These are phyloP conservation scores for Camellia japonica DNA, from an alignment of 148 eudicot species.

Conservation along the genomic window DNA sequence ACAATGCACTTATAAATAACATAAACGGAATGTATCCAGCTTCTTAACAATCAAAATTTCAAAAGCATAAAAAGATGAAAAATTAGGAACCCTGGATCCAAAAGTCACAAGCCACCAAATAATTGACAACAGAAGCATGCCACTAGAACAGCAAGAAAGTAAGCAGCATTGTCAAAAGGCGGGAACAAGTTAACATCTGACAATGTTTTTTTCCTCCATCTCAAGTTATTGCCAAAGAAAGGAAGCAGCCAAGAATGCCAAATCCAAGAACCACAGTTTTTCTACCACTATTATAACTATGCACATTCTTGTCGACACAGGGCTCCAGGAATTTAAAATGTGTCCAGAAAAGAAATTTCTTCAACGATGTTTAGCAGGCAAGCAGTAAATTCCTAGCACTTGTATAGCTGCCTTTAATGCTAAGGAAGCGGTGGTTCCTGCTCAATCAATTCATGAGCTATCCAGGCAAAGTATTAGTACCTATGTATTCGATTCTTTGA, in stretches of 20 bases:
- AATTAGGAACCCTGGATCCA: slow-evolving; percentile 1
- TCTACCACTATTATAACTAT: background rate
- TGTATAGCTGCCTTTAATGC: background rate
- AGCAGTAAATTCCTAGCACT: background rate
- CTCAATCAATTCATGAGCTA: background rate
- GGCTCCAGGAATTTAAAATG: background rate
- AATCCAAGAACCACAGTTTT: background rate
- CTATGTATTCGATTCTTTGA: no score
- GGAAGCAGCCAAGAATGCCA: background rate
- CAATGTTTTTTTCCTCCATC: background rate
- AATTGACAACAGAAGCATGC: background rate
- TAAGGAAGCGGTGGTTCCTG: background rate
- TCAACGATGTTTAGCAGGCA: background rate
- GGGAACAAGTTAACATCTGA: background rate
- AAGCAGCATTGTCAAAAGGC: background rate
- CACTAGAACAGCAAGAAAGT: background rate
- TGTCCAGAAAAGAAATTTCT: background rate
- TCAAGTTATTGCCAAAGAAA: background rate
- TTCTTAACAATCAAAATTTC: background rate
- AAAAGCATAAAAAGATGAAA: background rate
- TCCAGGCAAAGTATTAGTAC: background rate
- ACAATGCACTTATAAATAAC: background rate
- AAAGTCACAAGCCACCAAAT: background rate
- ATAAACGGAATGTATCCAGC: background rate
- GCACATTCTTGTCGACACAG: background rate